Conservation (phyloP, 495 filamentous ascomycete species). For the Recurvomyces mirabilis region DNA sequence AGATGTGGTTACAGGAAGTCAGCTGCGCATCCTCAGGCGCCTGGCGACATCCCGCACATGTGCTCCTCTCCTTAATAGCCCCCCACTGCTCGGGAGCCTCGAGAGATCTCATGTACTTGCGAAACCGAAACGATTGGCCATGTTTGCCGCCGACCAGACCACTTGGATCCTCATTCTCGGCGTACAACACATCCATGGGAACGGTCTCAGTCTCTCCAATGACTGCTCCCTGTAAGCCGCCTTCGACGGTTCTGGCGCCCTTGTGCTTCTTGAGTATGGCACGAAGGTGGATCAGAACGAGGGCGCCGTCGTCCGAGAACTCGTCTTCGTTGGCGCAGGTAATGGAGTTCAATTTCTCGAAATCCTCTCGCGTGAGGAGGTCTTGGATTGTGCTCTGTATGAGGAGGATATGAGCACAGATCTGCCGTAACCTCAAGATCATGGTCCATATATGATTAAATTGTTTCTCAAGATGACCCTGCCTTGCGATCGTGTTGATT, state of each 20-base stretch:
- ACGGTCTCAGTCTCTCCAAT: constrained; percentile 2
- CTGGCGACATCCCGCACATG: constrained; percentile 31
- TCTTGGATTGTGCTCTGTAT: constrained; percentile 37
- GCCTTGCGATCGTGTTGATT: constrained; percentile 30
- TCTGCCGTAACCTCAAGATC: constrained; percentile 42
- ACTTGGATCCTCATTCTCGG: background rate
- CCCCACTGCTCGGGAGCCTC: constrained; percentile 24
- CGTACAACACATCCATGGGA: constrained; percentile 1
- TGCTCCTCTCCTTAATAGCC: constrained; percentile 24
- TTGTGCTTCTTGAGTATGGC: constrained; percentile 11
- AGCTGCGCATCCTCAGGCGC: constrained; percentile 27
- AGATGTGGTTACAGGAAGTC: constrained; percentile 40
- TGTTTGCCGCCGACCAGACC: constrained; percentile 8
- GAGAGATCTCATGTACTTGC: constrained; percentile 26
- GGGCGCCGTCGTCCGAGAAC: background rate
- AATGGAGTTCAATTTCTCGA: constrained; percentile 27
- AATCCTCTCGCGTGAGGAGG: constrained; percentile 33
- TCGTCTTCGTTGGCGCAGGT: constrained; percentile 16
- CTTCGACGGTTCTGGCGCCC: constrained; percentile 1
- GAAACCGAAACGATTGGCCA: constrained; percentile 25
- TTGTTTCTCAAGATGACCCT: constrained; percentile 22
- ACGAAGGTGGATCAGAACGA: constrained; percentile 21
- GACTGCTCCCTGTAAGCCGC: constrained; percentile 1
- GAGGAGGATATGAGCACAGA: constrained; percentile 40
- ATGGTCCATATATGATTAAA: constrained; percentile 29